A percentile compares a stretch with the other conserved stretches of the same genome.
These are phyloP conservation scores for Boletus insuetus DNA, from an alignment of 768 basidiomycete genomes.

Conservation along the genomic window DNA sequence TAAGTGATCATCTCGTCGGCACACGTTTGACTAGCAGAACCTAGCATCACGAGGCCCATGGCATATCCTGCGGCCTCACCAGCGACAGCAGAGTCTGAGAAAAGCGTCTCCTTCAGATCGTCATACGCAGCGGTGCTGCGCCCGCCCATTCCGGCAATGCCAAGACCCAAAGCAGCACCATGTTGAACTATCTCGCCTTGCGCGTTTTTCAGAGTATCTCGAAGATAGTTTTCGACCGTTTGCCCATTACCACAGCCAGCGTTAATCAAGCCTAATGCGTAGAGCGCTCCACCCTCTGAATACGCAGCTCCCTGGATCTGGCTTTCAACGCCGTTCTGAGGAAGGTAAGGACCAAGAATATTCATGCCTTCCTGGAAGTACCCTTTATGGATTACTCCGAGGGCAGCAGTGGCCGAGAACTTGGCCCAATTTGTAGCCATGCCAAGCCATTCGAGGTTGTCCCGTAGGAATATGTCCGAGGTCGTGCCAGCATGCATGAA, in stretches of 20 bases:
- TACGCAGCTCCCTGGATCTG: constrained; percentile 77
- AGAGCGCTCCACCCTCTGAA: constrained; percentile 95
- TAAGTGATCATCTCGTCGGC: constrained; percentile 96
- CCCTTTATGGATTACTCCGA: constrained; percentile 97
- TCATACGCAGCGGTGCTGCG: constrained; percentile 89
- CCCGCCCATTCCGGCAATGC: constrained; percentile 92
- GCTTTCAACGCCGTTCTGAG: constrained; percentile 72
- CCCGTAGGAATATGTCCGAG: constrained; percentile 88
- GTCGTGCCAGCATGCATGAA: constrained; percentile 99
- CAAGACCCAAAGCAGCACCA: constrained; percentile 95
- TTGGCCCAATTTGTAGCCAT: constrained; percentile 98
- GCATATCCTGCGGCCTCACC: constrained; percentile 96
- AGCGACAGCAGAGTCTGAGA: constrained; percentile 92
- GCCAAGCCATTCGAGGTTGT: constrained; percentile 96
- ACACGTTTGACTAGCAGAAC: constrained; percentile 76
- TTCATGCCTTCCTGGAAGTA: constrained; percentile 91
- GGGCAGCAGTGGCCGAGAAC: constrained; percentile 94
- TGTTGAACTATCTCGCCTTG: constrained; percentile 92
- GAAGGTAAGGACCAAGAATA: constrained; percentile 92
- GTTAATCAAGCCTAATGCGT: constrained; percentile 92
- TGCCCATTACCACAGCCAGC: constrained; percentile 77
- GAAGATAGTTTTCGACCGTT: constrained; percentile 72
- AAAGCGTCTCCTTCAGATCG: constrained; percentile 83
- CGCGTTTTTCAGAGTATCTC: constrained; percentile 71
- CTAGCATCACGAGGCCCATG: constrained; percentile 98